Evolutionary conservation across 805 yeast species (phyloP).

Genomic region (Saturnispora hagleri): DNA sequence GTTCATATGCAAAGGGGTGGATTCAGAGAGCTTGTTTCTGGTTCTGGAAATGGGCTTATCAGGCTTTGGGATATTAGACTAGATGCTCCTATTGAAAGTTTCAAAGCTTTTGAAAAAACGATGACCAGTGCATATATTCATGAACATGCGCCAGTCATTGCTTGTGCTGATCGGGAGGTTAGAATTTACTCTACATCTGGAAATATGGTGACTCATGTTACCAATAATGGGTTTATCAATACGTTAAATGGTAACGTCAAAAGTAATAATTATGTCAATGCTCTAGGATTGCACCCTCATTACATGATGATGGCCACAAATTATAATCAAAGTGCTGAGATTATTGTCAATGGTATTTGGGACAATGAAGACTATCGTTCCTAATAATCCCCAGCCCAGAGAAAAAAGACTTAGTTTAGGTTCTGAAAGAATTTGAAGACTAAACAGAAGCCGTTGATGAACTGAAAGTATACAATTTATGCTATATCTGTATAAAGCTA

Average conservation of each 20-base stretch:
- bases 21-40: conserved; percentile 77
- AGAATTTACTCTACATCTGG: conserved; percentile 85
- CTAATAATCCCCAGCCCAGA: not conserved
- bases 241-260: conserved; percentile 37
- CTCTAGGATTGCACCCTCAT: conserved; percentile 82
- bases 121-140: conserved; percentile 74
- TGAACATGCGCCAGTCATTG: conserved; percentile 93
- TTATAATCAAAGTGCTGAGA: conserved; percentile 66
- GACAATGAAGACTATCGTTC: conserved; percentile 18
- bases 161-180: conserved; percentile 74
- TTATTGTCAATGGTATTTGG: conserved; percentile 52
- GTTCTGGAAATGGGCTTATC: conserved; percentile 71
- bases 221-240: conserved; percentile 29
- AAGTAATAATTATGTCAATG: conserved; percentile 48
- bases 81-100: conserved; percentile 60
- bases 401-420: not conserved
- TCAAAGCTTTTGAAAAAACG: conserved; percentile 41
- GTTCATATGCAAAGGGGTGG: conserved; percentile 98
- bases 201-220: conserved; percentile 51
- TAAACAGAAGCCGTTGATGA: not conserved
- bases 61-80: conserved; percentile 86
- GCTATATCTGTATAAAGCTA: not conserved
- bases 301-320: conserved; percentile 86
- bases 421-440: not conserved
- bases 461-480: not conserved